Evolutionary conservation across 208 protist species (phyloP).

Genomic region (Jaenimonas drosophilae): DNA sequence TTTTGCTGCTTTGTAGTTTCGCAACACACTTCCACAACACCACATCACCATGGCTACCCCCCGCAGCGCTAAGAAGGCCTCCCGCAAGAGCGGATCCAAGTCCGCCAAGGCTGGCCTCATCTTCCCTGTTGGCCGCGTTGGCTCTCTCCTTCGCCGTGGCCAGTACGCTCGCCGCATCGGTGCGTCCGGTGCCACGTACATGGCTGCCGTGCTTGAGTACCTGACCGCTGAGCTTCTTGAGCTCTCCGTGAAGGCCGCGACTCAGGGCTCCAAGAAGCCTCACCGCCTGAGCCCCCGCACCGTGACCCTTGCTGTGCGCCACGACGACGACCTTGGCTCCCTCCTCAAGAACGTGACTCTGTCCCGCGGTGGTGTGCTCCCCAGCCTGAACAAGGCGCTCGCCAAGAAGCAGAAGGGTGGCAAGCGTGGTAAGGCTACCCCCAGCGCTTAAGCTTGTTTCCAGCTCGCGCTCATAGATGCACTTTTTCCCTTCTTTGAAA

Average conservation of each 20-base stretch:
- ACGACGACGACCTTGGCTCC: slow-evolving; percentile 65
- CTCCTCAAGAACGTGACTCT: slow-evolving; percentile 67
- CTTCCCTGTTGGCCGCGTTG: slow-evolving; percentile 98
- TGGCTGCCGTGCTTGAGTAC: slow-evolving; percentile 99
- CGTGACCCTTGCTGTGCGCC: slow-evolving; percentile 65
- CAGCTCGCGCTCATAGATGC: slow-evolving; percentile 5
- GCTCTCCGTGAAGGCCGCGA: slow-evolving; percentile 72
- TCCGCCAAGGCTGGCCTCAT: slow-evolving; percentile 96
- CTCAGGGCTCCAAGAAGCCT: slow-evolving; percentile 54
- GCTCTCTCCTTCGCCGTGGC: slow-evolving; percentile 92
- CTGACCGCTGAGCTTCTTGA: slow-evolving; percentile 79
- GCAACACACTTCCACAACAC: no score
- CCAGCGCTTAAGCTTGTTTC: slow-evolving; percentile 26
- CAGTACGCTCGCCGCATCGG: slow-evolving; percentile 95
- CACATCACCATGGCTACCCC: slow-evolving; percentile 48
- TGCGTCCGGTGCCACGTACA: slow-evolving; percentile 97
- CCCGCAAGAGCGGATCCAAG: slow-evolving; percentile 67
- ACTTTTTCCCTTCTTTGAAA: slow-evolving; percentile 10
- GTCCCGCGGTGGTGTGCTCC: slow-evolving; percentile 71
- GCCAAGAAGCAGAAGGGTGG: slow-evolving; percentile 68
- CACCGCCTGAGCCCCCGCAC: slow-evolving; percentile 63
- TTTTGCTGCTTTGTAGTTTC: no score
- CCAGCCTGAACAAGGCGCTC: slow-evolving; percentile 68
- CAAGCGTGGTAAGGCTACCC: slow-evolving; percentile 42
- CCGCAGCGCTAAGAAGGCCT: slow-evolving; percentile 61